These are phyloP conservation scores for Westerdykella aurantiaca DNA, from an alignment of 2,329 filamentous ascomycete genomes.

Conservation along the genomic window DNA sequence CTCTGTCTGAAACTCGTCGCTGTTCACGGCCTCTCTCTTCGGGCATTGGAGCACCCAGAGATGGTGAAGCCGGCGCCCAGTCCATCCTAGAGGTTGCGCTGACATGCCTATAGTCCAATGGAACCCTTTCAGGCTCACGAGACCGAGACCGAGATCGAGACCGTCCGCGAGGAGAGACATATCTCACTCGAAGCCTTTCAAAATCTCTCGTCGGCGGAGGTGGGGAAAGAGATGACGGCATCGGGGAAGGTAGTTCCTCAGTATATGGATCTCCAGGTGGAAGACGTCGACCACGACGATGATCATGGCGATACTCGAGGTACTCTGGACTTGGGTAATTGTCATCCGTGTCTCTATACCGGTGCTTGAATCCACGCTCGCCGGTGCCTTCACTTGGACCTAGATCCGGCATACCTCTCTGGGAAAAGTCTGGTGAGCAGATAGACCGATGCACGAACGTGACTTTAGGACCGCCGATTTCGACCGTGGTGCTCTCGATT, in stretches of 20 bases:
- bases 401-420: neutral
- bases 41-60: no score
- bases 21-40: no score
- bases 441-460: constrained; percentile 19
- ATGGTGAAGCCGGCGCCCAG: no score
- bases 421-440: constrained; percentile 1
- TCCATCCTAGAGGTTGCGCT: no score
- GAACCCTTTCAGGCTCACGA: no score
- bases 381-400: constrained; percentile 1
- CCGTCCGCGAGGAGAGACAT: neutral
- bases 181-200: neutral
- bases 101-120: no score
- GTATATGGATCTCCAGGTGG: neutral
- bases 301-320: neutral
- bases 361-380: no score
- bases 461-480: constrained; percentile 26
- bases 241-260: neutral
- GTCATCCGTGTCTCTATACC: neutral
- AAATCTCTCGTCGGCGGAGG: neutral
- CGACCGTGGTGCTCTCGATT: constrained; percentile 22
- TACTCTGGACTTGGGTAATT: neutral
- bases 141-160: no score
- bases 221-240: neutral
- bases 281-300: neutral
- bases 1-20: no score